Evolutionary conservation across 2,329 filamentous ascomycete genomes (phyloP).

Genomic region (Acarospora socialis): DNA sequence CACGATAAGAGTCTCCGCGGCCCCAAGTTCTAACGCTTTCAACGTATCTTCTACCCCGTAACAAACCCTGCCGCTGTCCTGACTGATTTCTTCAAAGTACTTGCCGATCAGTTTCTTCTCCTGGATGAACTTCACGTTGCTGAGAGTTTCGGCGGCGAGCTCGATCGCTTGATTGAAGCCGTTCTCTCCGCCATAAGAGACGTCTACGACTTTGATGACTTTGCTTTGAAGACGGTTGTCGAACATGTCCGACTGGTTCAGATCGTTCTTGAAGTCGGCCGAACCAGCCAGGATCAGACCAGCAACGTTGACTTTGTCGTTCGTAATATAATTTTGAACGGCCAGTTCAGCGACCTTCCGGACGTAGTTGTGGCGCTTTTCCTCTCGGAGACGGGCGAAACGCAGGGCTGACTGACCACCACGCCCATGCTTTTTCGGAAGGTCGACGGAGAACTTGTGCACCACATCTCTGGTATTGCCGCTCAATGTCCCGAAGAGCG

Average conservation of each 20-base stretch:
- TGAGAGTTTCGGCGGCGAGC: slow-evolving; percentile 81
- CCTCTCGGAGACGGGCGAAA: slow-evolving; percentile 98
- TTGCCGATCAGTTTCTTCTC: slow-evolving; percentile 99
- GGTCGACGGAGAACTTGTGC: slow-evolving; percentile 96
- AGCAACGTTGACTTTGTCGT: slow-evolving; percentile 95
- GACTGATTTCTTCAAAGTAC: slow-evolving; percentile 98
- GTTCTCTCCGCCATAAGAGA: slow-evolving; percentile 97
- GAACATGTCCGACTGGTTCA: slow-evolving; percentile 96
- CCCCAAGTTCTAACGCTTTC: slow-evolving; percentile 90
- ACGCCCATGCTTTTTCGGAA: slow-evolving; percentile 99
- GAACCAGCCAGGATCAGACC: slow-evolving; percentile 92
- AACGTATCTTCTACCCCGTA: slow-evolving; percentile 97
- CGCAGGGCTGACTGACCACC: slow-evolving; percentile 98
- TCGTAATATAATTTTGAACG: slow-evolving; percentile 97
- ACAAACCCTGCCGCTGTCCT: slow-evolving; percentile 92
- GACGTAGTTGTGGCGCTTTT: slow-evolving; percentile 99
- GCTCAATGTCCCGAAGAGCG: slow-evolving; percentile 89
- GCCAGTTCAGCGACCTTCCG: slow-evolving; percentile 96
- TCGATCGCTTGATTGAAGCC: slow-evolving; percentile 99
- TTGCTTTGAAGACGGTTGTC: slow-evolving; percentile 81
- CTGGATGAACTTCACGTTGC: slow-evolving; percentile 99
- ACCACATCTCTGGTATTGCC: slow-evolving; percentile 94
- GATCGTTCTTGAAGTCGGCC: slow-evolving; percentile 98
- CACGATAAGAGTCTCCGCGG: slow-evolving; percentile 85
- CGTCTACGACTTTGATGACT: slow-evolving; percentile 98